Conservation (phyloP, 2,329 filamentous ascomycete species). For the Talaromyces rugulosus region DNA sequence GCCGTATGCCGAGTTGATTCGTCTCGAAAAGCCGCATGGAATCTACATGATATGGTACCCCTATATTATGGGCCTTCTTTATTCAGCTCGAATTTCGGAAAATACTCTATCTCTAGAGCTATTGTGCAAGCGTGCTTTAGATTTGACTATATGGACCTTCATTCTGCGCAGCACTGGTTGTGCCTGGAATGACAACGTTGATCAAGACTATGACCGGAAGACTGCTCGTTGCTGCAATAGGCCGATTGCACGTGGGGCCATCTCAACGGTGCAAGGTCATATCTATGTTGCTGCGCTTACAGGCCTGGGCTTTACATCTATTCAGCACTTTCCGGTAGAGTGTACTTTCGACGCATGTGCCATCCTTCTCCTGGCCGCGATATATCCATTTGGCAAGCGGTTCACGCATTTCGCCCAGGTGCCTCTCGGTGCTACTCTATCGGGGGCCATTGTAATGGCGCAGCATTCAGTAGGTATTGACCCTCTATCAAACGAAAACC, state of each 20-base stretch:
- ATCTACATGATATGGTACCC: not conserved
- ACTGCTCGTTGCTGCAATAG: not conserved
- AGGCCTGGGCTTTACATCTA: not conserved
- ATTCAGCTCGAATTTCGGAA: not conserved
- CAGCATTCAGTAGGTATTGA: not conserved
- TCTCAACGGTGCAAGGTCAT: slow-evolving; percentile 4
- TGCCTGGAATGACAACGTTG: slow-evolving; percentile 5
- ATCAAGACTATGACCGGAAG: slow-evolving; percentile 6
- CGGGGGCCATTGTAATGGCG: slow-evolving; percentile 2
- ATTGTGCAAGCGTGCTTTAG: not conserved
- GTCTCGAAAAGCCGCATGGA: not conserved
- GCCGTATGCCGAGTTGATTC: slow-evolving; percentile 7
- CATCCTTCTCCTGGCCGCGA: slow-evolving; percentile 1
- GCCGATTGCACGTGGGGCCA: slow-evolving; percentile 7
- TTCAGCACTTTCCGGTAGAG: slow-evolving; percentile 1
- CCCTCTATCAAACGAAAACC: not conserved
- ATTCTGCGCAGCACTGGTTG: slow-evolving; percentile 7
- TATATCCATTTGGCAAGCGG: slow-evolving; percentile 8
- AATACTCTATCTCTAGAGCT: not conserved
- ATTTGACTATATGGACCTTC: slow-evolving; percentile 5
- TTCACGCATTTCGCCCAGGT: slow-evolving; percentile 9
- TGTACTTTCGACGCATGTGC: slow-evolving; percentile 1
- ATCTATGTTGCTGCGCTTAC: slow-evolving; percentile 1
- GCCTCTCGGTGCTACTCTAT: slow-evolving; percentile 1
- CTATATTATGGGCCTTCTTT: slow-evolving; percentile 4